Conservation (phyloP, 192 early-diverging fungal species). For the Dimargaris verticillata region DNA sequence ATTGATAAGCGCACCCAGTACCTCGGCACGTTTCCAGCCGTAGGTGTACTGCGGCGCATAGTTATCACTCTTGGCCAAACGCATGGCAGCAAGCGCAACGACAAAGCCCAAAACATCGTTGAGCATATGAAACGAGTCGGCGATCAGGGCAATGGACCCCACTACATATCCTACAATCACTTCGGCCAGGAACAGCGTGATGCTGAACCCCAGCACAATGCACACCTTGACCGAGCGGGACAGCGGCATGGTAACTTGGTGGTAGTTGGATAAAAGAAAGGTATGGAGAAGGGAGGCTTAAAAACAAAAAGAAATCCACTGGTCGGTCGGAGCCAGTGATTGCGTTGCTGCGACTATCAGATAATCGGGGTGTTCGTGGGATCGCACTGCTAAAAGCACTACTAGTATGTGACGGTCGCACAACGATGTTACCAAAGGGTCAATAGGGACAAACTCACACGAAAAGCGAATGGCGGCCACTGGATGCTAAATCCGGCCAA, state of each 20-base stretch:
- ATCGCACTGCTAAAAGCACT: too few species aligned
- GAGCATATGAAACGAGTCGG: conserved; percentile 89
- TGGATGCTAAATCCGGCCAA: too few species aligned
- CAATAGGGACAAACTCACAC: too few species aligned
- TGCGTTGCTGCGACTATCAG: too few species aligned
- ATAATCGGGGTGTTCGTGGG: too few species aligned
- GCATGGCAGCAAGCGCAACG: conserved; percentile 69
- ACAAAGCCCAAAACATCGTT: conserved; percentile 60
- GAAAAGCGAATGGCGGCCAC: too few species aligned
- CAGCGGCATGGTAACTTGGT: conserved; percentile 18
- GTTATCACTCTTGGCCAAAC: conserved; percentile 40
- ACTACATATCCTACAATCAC: conserved; percentile 60
- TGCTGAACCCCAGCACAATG: conserved; percentile 41
- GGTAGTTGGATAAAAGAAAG: too few species aligned
- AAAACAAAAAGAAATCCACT: too few species aligned
- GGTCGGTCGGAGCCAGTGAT: too few species aligned
- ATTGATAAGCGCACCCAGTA: conserved; percentile 84
- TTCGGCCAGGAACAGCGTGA: conserved; percentile 61
- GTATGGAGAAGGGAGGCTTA: too few species aligned
- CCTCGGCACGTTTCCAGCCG: conserved; percentile 82
- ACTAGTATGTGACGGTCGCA: too few species aligned
- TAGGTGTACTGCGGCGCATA: conserved; percentile 54
- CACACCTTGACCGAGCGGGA: conserved; percentile 37
- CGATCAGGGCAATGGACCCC: conserved; percentile 65
- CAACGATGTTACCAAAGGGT: too few species aligned